Percentiles rank a stretch among this genome's conserved stretches.
These are phyloP conservation scores for Nemania abortiva DNA, from an alignment of 2,329 filamentous ascomycete genomes.

Conservation along the genomic window DNA sequence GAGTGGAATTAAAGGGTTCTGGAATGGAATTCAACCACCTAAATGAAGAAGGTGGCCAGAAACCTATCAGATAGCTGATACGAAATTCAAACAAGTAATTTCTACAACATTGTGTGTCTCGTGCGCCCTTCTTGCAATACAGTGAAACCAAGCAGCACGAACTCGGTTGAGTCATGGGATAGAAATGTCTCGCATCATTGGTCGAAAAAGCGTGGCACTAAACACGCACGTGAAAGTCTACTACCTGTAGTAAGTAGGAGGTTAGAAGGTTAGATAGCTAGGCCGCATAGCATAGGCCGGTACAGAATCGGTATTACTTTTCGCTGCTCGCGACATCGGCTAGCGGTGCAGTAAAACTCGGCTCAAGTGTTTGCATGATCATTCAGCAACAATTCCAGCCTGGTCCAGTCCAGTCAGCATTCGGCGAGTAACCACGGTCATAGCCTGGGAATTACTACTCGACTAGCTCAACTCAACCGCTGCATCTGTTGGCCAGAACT, in stretches of 20 bases:
- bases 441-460: background rate
- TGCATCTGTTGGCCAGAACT: background rate
- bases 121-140: conserved; percentile 10
- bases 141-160: conserved; percentile 16
- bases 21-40: conserved; percentile 24
- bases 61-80: conserved; percentile 30
- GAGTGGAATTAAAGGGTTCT: conserved; percentile 44
- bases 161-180: conserved; percentile 25
- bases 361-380: conserved; percentile 11
- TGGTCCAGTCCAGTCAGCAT: conserved; percentile 26
- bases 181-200: conserved; percentile 19
- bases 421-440: conserved; percentile 4
- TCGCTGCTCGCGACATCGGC: conserved; percentile 36
- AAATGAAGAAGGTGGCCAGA: conserved; percentile 34
- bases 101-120: conserved; percentile 22
- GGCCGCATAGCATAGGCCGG: background rate
- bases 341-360: conserved; percentile 13
- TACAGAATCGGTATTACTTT: background rate
- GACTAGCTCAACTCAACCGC: conserved; percentile 1
- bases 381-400: conserved; percentile 20
- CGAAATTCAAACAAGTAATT: conserved; percentile 35
- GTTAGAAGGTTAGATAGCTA: conserved; percentile 1
- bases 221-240: conserved; percentile 15
- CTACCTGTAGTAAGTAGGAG: conserved; percentile 12
- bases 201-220: conserved; percentile 3